A percentile compares a stretch with the other conserved stretches of the same genome.
These are phyloP conservation scores for Kluyveromyces aestuarii DNA, from an alignment of 805 yeast species.

Conservation along the genomic window DNA sequence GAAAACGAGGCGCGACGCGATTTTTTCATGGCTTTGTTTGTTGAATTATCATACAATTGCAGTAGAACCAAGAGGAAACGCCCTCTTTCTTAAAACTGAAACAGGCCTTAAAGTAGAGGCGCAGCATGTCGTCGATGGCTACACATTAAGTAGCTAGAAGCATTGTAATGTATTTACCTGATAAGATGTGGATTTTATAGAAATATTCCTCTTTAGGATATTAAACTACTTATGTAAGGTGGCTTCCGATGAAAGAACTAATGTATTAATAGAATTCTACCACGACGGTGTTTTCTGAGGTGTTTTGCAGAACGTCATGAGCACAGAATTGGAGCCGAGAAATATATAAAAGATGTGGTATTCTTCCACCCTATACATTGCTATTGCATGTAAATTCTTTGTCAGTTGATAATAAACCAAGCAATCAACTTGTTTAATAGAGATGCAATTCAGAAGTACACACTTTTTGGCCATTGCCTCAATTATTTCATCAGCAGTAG, in stretches of 20 bases:
- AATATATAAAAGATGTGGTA: not conserved
- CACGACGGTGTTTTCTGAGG: not conserved
- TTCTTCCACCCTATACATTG: too few species aligned
- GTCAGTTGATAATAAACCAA: not conserved
- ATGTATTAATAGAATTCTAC: not conserved
- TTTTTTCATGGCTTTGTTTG: not conserved
- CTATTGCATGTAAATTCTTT: too few species aligned
- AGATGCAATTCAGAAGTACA: conserved; percentile 21
- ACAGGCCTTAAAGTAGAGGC: not conserved
- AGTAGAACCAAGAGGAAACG: not conserved
- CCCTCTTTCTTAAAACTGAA: not conserved
- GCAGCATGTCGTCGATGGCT: not conserved
- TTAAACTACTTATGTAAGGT: not conserved
- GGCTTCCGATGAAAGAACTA: not conserved
- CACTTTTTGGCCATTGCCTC: conserved; percentile 9
- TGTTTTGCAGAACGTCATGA: not conserved
- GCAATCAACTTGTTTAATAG: conserved; percentile 1
- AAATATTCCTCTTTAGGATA: not conserved
- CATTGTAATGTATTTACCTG: not conserved
- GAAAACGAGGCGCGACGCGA: not conserved
- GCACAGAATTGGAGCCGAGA: not conserved
- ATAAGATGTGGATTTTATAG: not conserved
- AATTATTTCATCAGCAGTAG: conserved; percentile 10
- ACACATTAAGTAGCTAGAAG: not conserved
- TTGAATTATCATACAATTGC: not conserved